A percentile compares a stretch with the other conserved stretches of the same genome.
Evolutionary conservation across 2,329 filamentous ascomycete genomes (phyloP).

Genomic region (Xylaria arbuscula): DNA sequence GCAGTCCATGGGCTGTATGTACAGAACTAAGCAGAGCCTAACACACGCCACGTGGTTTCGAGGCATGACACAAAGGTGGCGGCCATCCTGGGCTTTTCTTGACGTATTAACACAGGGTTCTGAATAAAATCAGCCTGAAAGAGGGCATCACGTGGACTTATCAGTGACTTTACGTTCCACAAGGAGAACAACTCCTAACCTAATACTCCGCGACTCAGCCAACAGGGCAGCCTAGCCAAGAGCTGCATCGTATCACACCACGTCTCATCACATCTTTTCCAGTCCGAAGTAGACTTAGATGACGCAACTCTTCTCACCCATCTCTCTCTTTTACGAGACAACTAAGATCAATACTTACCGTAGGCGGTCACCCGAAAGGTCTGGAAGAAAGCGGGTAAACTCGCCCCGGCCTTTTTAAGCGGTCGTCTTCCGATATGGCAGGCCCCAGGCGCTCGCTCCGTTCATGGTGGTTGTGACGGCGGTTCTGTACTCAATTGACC

Average conservation of each 20-base stretch:
- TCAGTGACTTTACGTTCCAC: background rate
- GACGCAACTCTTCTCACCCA: background rate
- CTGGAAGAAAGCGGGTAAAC: background rate
- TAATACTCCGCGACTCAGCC: background rate
- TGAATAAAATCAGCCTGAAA: background rate
- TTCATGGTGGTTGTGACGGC: background rate
- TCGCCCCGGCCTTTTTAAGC: background rate
- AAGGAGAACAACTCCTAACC: background rate
- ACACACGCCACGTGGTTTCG: slow-evolving; percentile 7
- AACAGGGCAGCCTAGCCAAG: background rate
- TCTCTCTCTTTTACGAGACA: background rate
- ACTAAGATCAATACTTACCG: background rate
- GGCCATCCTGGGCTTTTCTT: background rate
- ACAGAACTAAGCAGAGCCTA: background rate
- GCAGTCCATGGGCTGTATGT: background rate
- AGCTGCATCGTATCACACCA: background rate
- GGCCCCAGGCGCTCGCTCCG: background rate
- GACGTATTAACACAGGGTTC: background rate
- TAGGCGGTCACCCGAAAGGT: background rate
- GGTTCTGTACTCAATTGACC: background rate
- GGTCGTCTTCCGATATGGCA: background rate
- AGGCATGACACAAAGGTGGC: background rate
- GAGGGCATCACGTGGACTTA: slow-evolving; percentile 5
- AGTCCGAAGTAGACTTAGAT: background rate
- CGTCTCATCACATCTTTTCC: background rate